Base-by-base conservation (phyloP, 805 yeast genomes). In the Myxozyma melibiosi region DNA sequence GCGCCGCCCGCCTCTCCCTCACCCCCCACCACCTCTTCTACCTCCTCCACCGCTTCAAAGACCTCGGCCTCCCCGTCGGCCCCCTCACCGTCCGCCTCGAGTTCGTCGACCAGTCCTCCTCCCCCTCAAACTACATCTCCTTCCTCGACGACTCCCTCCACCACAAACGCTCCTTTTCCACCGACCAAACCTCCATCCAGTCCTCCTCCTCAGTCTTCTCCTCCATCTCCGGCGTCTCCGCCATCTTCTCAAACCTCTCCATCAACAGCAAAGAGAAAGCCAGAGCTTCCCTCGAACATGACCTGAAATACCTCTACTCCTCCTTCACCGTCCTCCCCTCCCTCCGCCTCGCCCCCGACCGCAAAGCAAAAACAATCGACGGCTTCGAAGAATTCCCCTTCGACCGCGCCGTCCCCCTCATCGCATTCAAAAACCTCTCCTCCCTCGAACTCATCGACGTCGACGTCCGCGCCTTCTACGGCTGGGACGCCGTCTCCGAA, bases 331-430 rank as follows among this genome's bases (percentile, higher is more conserved):
- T 84, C 61, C 73, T 84, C 27, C 88, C 89, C 0, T 83, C 88
- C 66, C 74, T 84, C 49, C 72, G 85, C 34, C 67, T 84, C 53
- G 79, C 84, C 11, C 84, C 85, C 9, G 85, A 82, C 59, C 76
- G 82, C 5, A 82, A 82, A 59, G 79, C 85, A 16, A 79, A 76
- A 60, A 71, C 81, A 42, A 84, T 84, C 28, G 78, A 75, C 48
- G 83, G 84, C 2, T 84, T 83, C 67, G 87, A 84, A 65, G 88
- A 84, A 66, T 84, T 80, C 66, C 89, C 88, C 0, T 84, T 85
- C 67, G 89, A 84, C 65, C 83, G 88, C 2, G 78, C 85, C 3
- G 84, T 85, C 7, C 88, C 89, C 2, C 67, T 84, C n/a, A 73
- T 72, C 38, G 75, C 81, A 69, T 84, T 84, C 69, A 83, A 82